phyloP scores from a whole-genome alignment of 2,329 filamentous ascomycete genomes.

The Diplodia mutila region DNA sequence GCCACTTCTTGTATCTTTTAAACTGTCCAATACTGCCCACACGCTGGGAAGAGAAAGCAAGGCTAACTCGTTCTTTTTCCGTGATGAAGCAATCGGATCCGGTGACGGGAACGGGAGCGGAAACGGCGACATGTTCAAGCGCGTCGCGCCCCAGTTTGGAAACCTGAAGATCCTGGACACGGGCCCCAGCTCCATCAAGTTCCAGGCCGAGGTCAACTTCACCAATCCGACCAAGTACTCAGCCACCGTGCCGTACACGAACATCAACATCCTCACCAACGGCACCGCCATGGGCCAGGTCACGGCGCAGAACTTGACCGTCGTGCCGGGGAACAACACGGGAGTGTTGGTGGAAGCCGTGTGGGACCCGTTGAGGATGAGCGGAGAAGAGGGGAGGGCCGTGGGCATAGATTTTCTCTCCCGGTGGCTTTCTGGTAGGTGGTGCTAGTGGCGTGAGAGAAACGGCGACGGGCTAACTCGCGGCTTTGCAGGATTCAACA shows the following conservation, averaged over 20 bases:
- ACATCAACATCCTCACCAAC: constrained; percentile 75
- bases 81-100: constrained; percentile 39
- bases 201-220: constrained; percentile 76
- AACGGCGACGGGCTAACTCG: neutral
- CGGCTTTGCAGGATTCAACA: constrained; percentile 67
- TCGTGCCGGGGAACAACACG: constrained; percentile 73
- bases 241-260: constrained; percentile 77
- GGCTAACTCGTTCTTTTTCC: constrained; percentile 36
- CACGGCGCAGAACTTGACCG: constrained; percentile 63
- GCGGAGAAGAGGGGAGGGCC: constrained; percentile 63
- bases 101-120: constrained; percentile 28
- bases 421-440: constrained; percentile 76
- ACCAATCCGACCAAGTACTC: constrained; percentile 91
- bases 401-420: constrained; percentile 77
- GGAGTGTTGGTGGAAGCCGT: constrained; percentile 68
- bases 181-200: constrained; percentile 68
- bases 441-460: neutral
- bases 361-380: constrained; percentile 71
- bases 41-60: constrained; percentile 6
- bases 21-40: too few species aligned
- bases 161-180: constrained; percentile 75
- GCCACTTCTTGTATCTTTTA: constrained; percentile 21
- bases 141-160: constrained; percentile 66
- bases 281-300: constrained; percentile 76
- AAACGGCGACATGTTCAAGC: constrained; percentile 51